Base-by-base conservation (phyloP, 768 basidiomycete species). In the Suillus placidus region DNA sequence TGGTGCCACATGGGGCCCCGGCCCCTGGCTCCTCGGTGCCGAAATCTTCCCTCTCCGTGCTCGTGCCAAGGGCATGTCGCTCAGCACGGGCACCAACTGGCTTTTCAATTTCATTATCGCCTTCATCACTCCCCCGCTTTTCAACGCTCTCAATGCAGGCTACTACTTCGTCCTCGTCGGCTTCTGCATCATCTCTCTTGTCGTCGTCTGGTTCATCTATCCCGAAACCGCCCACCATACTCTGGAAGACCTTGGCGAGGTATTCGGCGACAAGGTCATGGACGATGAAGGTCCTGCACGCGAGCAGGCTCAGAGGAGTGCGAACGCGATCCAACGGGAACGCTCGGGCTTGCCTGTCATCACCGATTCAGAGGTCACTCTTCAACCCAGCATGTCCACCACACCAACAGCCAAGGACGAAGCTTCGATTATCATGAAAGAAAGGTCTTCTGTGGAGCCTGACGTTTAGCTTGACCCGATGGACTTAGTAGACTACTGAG, bases 81-180 rank as follows among this genome's bases (percentile, higher is more conserved):
- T 81, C 45, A 76, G 75, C 64, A 77, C 75, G 8, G 70, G 76
- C 63, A 76, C 73, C 18, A 76, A 76, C 42, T 76, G 75, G 75
- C 65, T 76, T 63, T 76, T 76, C 69, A 76, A 76, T 68, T 76
- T 82, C 67, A 73, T 80, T 66, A 74, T 84, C 67, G 83, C 82
- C 3, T 83, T 82, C 74, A 76, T 80, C 64, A 82, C 82, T 0
- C 89, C 90, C 3, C 88, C 85, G 66, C 81, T 90, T 45, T 88
- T 90, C 68, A 78, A 85, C 63, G 70, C 70, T 51, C 75, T 85
- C 70, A 70, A 71, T 12, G 85, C 79, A 34, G 84, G 82, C 0
- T 84, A 83, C 71, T 86, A 85, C 76, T 85, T 86, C 69, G 72
- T 85, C 52, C 77, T 85, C 62, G 74, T 82, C 43, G 82, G 80